A percentile compares a stretch with the other conserved stretches of the same genome.
These are phyloP conservation scores for Puccinia triticina DNA, from an alignment of 1,284 basidiomycete species.

Conservation along the genomic window DNA sequence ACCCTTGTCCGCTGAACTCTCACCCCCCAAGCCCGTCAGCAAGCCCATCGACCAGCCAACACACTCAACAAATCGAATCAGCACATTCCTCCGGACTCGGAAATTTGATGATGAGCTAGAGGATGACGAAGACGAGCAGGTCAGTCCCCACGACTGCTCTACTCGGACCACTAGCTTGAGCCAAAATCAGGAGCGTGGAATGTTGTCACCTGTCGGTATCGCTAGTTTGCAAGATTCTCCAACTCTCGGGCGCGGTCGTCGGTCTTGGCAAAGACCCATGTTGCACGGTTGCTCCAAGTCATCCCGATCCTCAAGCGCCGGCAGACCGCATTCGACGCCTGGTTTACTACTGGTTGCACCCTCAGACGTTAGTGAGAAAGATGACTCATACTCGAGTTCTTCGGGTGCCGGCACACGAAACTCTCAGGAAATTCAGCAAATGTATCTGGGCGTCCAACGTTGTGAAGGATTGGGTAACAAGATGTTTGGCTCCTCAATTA, in stretches of 20 bases:
- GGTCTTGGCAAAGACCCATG: constrained; percentile 1
- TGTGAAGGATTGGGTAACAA: constrained; percentile 48
- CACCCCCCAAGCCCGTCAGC: not conserved
- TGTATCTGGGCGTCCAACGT: constrained; percentile 20
- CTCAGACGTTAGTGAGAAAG: not conserved
- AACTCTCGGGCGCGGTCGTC: constrained; percentile 21
- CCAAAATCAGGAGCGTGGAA: not conserved
- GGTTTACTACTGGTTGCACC: not conserved
- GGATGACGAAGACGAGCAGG: not conserved
- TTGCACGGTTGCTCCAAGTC: not conserved
- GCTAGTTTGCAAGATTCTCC: constrained; percentile 32
- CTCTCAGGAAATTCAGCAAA: not conserved
- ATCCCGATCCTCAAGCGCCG: not conserved
- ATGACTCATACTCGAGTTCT: not conserved
- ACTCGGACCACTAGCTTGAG: not conserved
- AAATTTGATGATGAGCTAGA: constrained; percentile 26
- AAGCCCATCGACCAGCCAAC: not conserved
- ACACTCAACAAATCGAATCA: constrained; percentile 6
- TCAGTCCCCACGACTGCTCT: not conserved
- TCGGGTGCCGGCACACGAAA: not conserved
- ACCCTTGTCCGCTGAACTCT: not conserved
- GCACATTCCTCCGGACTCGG: constrained; percentile 19
- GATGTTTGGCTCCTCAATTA: constrained; percentile 46
- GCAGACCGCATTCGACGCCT: constrained; percentile 1
- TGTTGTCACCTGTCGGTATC: constrained; percentile 6